Evolutionary conservation across 2,329 filamentous ascomycete species (phyloP), one percentile per base, ranked within the genome.

Genomic region (Macroventuria anomochaeta): DNA sequence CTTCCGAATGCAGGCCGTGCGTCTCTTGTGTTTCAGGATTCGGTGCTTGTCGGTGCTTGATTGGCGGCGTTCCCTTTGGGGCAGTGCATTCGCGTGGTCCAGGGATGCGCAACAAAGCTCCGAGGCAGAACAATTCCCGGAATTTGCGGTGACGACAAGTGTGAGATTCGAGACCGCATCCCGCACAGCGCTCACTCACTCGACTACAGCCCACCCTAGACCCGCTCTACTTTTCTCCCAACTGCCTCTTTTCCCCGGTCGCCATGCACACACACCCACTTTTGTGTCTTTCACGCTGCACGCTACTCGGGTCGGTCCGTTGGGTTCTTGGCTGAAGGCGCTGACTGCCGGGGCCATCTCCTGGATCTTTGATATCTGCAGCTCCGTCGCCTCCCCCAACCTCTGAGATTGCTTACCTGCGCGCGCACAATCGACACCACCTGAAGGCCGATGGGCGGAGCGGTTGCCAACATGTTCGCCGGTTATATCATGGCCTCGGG

Each of bases 401-500:
- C 46, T 17, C 39, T 17, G 7, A 25, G 13, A 21, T 15, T 18
- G 17, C 42, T 21, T 17, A 25, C 36, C n/a, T 31, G 41, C 41
- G 38, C 33, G 18, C 51, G 40, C 51, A 17, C 40, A n/a, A 5
- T 32, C 39, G 10, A 15, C 21, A 23, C 34, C 25, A n/a, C 36
- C 31, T 17, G 10, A 32, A 12, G 46, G 38, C 41, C 53, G 7
- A 15, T 37, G 42, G 53, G 53, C 39, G 43, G 28, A 28, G 38
- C 29, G 18, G 28, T 38, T 20, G 50, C 55, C 32, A 59, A 43
- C 40, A 73, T 74, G 71, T 71, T 72, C 52, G 46, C 39, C 26
- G 58, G 61, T 18, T 68, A 68, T 31, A 67, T 70, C 65, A 58
- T 75, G 20, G 55, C 61, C 25, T 57, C 59, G 21, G 66, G 64